Conservation (phyloP, 2,329 filamentous ascomycete species). For the Sporothrix inflata region DNA sequence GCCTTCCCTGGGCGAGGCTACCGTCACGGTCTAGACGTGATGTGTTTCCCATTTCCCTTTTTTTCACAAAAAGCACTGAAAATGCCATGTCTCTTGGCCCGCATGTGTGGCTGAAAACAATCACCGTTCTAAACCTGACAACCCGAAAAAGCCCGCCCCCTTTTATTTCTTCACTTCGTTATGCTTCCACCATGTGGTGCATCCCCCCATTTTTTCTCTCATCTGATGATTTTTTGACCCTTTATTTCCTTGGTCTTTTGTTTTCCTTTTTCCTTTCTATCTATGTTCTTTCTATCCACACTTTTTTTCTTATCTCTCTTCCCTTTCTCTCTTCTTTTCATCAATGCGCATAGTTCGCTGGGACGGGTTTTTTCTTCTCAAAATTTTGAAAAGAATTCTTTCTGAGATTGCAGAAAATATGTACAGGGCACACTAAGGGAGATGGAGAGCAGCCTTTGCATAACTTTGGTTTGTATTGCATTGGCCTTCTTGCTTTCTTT, state of each 20-base stretch:
- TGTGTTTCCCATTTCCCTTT: neutral
- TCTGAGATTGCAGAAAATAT: neutral
- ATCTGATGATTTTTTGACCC: conserved; percentile 13
- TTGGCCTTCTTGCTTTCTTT: neutral
- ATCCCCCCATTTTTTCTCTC: neutral
- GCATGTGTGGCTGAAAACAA: conserved; percentile 24
- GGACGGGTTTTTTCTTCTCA: conserved; percentile 22
- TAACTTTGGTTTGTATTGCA: neutral
- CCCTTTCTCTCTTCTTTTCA: conserved; percentile 10
- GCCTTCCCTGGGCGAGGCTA: conserved; percentile 44
- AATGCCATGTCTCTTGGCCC: conserved; percentile 7
- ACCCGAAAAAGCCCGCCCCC: conserved; percentile 10
- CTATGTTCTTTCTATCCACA: conserved; percentile 19
- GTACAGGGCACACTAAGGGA: neutral
- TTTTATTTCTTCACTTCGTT: conserved; percentile 28
- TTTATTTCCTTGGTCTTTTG: conserved; percentile 25
- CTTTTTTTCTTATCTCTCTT: conserved; percentile 6
- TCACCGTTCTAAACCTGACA: neutral
- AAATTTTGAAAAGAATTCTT: neutral
- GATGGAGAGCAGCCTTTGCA: neutral
- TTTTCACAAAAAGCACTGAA: conserved; percentile 7
- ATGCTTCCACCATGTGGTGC: conserved; percentile 1
- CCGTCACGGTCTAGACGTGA: conserved; percentile 35
- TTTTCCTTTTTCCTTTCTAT: conserved; percentile 9
- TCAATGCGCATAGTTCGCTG: conserved; percentile 29